Evolutionary conservation across 225 moss, liverwort and hornwort genomes (phyloP).

Genomic region (Climacium dendroides): DNA sequence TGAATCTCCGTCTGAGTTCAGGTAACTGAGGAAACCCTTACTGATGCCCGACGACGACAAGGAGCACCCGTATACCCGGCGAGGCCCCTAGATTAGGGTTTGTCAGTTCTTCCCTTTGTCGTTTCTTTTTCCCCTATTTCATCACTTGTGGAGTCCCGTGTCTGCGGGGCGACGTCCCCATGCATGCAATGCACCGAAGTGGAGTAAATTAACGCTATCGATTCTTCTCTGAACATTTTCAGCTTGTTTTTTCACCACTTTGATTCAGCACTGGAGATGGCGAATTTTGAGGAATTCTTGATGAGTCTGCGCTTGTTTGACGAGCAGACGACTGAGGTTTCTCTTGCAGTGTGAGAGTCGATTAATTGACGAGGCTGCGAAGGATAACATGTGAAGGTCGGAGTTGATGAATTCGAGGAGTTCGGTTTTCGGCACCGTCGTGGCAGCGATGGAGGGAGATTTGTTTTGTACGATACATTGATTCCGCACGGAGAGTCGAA

Average conservation of each 20-base stretch:
- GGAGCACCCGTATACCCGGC: background rate
- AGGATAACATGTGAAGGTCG: background rate
- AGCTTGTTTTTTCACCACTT: background rate
- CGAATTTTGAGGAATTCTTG: background rate
- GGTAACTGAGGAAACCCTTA: background rate
- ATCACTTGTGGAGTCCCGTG: background rate
- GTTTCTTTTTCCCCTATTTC: background rate
- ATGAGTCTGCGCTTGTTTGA: background rate
- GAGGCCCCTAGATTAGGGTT: background rate
- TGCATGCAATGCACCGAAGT: background rate
- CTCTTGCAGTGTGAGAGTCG: background rate
- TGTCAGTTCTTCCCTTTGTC: background rate
- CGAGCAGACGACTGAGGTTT: background rate
- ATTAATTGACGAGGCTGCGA: background rate
- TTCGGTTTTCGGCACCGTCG: constrained; percentile 19
- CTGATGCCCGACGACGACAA: background rate
- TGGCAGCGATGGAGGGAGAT: constrained; percentile 6
- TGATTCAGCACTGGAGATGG: background rate
- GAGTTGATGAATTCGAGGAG: background rate
- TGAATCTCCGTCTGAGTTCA: background rate
- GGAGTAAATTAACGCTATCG: too few species aligned
- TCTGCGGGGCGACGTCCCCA: background rate
- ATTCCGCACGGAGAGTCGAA: constrained; percentile 20
- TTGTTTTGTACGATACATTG: constrained; percentile 34
- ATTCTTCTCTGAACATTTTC: background rate